These are phyloP conservation scores for Skeletonema costatum DNA, from an alignment of 108 stramenopile species.

Conservation along the genomic window DNA sequence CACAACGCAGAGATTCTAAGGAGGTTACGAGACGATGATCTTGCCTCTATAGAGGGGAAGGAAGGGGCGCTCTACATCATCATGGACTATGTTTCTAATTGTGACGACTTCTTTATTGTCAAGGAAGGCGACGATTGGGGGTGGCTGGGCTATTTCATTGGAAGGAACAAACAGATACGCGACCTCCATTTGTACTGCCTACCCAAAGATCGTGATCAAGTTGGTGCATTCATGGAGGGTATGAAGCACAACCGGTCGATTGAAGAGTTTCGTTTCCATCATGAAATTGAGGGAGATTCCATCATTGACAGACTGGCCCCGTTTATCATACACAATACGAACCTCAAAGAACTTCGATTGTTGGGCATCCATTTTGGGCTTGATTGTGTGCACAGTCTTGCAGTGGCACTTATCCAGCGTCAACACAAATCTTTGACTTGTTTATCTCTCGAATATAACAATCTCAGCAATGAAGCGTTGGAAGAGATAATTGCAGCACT, in stretches of 20 bases:
- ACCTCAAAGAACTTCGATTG: neutral
- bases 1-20: neutral
- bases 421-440: neutral
- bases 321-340: neutral
- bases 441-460: neutral
- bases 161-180: neutral
- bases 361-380: neutral
- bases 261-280: neutral
- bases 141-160: slow-evolving; percentile 1
- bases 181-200: too few relatives aligned
- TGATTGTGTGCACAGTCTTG: neutral
- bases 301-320: neutral
- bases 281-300: neutral
- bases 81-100: too few relatives aligned
- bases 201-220: neutral
- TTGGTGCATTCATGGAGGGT: neutral
- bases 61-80: neutral
- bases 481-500: neutral
- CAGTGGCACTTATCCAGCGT: neutral
- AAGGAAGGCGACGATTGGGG: neutral
- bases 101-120: neutral
- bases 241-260: neutral
- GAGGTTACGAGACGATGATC: neutral
- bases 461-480: neutral
- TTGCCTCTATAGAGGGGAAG: neutral